Evolutionary conservation across 2,329 filamentous ascomycete genomes (phyloP).

Genomic region (Daldinia eschscholtzii): DNA sequence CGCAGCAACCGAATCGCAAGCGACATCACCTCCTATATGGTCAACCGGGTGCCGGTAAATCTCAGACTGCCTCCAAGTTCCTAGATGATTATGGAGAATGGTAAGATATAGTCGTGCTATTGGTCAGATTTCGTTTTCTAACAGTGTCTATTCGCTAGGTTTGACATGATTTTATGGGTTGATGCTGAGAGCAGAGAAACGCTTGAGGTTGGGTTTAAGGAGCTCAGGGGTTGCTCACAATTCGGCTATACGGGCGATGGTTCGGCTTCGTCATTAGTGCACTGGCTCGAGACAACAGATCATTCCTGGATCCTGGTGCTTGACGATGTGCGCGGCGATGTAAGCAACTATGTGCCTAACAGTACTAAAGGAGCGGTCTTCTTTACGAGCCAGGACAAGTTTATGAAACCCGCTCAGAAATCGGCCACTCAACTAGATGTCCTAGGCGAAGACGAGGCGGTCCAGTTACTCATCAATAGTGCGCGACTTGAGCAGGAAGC

Average conservation of each 20-base stretch:
- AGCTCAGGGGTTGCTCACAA: slow-evolving; percentile 27
- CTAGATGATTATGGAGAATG: slow-evolving; percentile 37
- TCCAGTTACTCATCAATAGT: slow-evolving; percentile 28
- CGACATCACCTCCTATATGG: slow-evolving; percentile 40
- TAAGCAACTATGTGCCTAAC: slow-evolving; percentile 35
- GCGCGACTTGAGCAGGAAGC: slow-evolving; percentile 1
- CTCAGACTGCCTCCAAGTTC: slow-evolving; percentile 50
- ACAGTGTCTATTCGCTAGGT: too few species aligned
- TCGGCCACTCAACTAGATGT: slow-evolving; percentile 28
- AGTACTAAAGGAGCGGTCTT: slow-evolving; percentile 48
- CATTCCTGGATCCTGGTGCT: slow-evolving; percentile 52
- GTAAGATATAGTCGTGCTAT: too few species aligned
- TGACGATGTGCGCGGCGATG: slow-evolving; percentile 47
- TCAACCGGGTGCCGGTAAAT: slow-evolving; percentile 52
- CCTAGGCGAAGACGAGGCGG: slow-evolving; percentile 15
- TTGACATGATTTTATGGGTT: slow-evolving; percentile 50
- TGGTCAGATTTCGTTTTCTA: too few species aligned
- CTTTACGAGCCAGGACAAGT: slow-evolving; percentile 47
- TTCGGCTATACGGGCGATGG: slow-evolving; percentile 17
- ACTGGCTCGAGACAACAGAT: slow-evolving; percentile 34
- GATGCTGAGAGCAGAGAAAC: slow-evolving; percentile 47
- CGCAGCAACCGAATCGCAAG: slow-evolving; percentile 1
- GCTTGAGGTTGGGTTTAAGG: slow-evolving; percentile 43
- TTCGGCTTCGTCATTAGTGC: slow-evolving; percentile 34
- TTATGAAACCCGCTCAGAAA: slow-evolving; percentile 18